Conservation (phyloP, 2,329 filamentous ascomycete genomes). For the Fusarium tuaranense region DNA sequence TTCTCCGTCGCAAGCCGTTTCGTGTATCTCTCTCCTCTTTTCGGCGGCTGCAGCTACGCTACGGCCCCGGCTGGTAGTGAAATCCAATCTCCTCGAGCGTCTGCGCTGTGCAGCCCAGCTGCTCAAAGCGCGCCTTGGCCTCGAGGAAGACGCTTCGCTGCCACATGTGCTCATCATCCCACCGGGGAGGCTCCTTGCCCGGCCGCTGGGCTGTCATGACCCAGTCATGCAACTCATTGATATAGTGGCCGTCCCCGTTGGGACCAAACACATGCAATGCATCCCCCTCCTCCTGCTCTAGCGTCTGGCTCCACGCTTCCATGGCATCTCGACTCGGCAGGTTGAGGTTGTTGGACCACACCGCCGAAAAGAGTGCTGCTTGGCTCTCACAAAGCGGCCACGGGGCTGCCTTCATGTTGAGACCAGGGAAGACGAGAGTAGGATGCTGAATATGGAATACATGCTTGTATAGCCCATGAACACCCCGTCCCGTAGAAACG, state of each 20-base stretch:
- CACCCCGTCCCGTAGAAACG: slow-evolving; percentile 75
- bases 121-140: slow-evolving; percentile 79
- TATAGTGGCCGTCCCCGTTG: slow-evolving; percentile 71
- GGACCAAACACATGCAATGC: slow-evolving; percentile 47
- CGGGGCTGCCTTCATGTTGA: slow-evolving; percentile 88
- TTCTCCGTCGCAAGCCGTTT: background rate
- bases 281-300: slow-evolving; percentile 65
- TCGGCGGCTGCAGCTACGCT: background rate
- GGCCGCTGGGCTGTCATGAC: slow-evolving; percentile 60
- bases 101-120: slow-evolving; percentile 72
- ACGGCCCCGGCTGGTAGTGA: slow-evolving; percentile 56
- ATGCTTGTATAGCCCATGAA: slow-evolving; percentile 82
- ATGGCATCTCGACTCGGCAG: slow-evolving; percentile 76
- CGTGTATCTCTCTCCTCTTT: background rate
- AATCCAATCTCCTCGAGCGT: slow-evolving; percentile 80
- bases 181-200: slow-evolving; percentile 77
- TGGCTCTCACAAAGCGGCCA: slow-evolving; percentile 86
- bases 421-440: slow-evolving; percentile 79
- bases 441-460: slow-evolving; percentile 81
- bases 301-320: slow-evolving; percentile 73
- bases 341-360: slow-evolving; percentile 77
- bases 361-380: slow-evolving; percentile 78
- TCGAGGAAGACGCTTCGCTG: slow-evolving; percentile 74
- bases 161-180: slow-evolving; percentile 80
- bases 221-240: slow-evolving; percentile 77